Conservation (phyloP, 1,284 basidiomycete species). For the Naganishia sp. region DNA sequence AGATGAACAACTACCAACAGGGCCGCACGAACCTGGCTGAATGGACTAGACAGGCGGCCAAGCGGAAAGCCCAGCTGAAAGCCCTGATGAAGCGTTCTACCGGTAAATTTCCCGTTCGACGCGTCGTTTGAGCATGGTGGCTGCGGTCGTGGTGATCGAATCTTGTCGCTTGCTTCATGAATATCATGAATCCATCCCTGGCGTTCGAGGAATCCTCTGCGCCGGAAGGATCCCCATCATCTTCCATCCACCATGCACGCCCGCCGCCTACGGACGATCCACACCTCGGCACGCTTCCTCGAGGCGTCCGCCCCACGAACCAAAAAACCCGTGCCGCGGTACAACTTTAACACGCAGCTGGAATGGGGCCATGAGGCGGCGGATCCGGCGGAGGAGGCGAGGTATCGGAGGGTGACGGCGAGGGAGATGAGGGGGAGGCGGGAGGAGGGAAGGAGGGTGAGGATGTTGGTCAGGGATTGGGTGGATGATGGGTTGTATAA, state of each 20-base stretch:
- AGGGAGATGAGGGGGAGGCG: conserved; percentile 64
- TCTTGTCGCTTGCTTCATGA: too few species aligned
- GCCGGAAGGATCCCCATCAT: not conserved
- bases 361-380: conserved; percentile 40
- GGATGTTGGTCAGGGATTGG: conserved; percentile 94
- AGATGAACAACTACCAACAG: too few species aligned
- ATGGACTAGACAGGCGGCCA: too few species aligned
- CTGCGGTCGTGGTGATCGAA: too few species aligned
- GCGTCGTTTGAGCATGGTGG: too few species aligned
- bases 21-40: too few species aligned
- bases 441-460: conserved; percentile 76
- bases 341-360: conserved; percentile 52
- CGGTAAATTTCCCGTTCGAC: not conserved
- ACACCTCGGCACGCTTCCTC: not conserved
- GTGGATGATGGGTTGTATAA: conserved; percentile 98
- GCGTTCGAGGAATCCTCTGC: too few species aligned
- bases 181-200: too few species aligned
- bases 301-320: not conserved
- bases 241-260: not conserved
- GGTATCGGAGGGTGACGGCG: conserved; percentile 71
- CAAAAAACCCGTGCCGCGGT: conserved; percentile 32
- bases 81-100: too few species aligned
- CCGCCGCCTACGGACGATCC: not conserved
- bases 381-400: conserved; percentile 42
- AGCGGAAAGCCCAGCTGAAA: too few species aligned